A percentile compares a stretch with the other conserved stretches of the same genome.
Conservation (phyloP, 139 green algal genomes). For the Asterochloris sp. region DNA sequence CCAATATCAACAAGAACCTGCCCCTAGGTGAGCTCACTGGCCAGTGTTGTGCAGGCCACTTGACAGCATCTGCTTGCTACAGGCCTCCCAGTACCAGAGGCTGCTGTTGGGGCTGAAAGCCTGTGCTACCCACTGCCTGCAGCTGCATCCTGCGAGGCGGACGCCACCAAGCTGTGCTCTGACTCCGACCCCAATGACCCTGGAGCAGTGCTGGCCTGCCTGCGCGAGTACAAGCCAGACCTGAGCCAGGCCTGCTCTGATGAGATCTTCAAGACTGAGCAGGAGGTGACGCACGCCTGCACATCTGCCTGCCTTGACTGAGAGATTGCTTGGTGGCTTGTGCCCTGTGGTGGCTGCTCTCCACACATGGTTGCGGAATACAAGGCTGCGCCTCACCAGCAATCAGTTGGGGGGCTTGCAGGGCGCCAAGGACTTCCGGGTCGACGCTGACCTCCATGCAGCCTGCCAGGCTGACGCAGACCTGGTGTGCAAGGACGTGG, state of each 20-base stretch:
- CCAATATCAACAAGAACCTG: constrained; percentile 81
- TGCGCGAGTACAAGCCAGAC: constrained; percentile 51
- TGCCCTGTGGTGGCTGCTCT: background rate
- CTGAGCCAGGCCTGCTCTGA: constrained; percentile 42
- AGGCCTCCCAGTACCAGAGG: background rate
- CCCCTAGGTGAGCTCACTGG: constrained; percentile 49
- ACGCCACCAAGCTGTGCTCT: constrained; percentile 65
- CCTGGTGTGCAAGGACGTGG: constrained; percentile 51
- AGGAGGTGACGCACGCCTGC: constrained; percentile 13
- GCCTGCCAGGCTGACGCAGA: constrained; percentile 50
- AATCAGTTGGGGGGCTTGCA: background rate
- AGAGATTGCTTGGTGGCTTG: too few species aligned
- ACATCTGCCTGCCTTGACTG: too few species aligned
- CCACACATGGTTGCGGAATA: too few species aligned
- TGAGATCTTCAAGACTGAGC: constrained; percentile 58
- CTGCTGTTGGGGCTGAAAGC: background rate
- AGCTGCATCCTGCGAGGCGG: constrained; percentile 67
- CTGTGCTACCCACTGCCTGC: constrained; percentile 9
- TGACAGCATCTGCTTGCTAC: background rate
- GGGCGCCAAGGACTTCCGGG: constrained; percentile 60
- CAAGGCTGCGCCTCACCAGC: background rate
- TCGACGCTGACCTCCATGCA: constrained; percentile 55
- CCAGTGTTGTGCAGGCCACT: background rate
- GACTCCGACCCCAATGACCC: constrained; percentile 31
- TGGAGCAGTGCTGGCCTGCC: constrained; percentile 61